Evolutionary conservation across 1,139 yeast species (phyloP), one percentile per base, ranked within the genome.

Genomic region (Suhomyces ambrosiae): DNA sequence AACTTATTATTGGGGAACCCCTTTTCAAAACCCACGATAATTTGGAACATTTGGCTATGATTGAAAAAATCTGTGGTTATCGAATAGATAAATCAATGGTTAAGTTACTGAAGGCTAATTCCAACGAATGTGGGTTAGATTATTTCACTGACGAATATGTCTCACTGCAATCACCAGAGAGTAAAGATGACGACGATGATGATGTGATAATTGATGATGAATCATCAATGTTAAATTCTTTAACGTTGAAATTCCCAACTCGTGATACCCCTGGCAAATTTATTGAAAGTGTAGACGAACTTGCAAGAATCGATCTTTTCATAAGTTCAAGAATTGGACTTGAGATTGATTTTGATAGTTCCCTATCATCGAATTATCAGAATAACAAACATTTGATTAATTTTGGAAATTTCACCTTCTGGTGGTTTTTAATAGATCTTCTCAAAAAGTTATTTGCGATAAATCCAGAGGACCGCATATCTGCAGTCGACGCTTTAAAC

Each of bases 11-110:
- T 21, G 99, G 98, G n/a, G 96, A 88, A 52, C 96, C 97, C 0
- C 65, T 94, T 22, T 94, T 92, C 61, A 90, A 87, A 48, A 94
- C 97, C 1, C 97, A 92, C 60, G 97, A 92, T 55, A 90, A 92
- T 59, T 68, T 82, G 41, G 97, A 92, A 60, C 98, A 94, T 63
- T 71, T 94, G 58, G 96, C 96, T 11, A 82, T 94, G 84, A 92
- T 94, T 86, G 94, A 92, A 60, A 81, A 80, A 48, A 78, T 90
- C 12, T 67, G 82, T 28, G 80, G 80, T 14, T 60, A 64, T 32
- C 50, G 45, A 16, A 65, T 72, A 23, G 74, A 70, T 44, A 65
- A 62, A 44, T 48, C 54, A 15, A 63, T 71, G 65, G 68, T 71
- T 10, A 56, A 57, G 31, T 35, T 47, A 18, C 66, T 68, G 46